phyloP scores from a whole-genome alignment of 2,329 filamentous ascomycete species.

The Madurella mycetomatis region DNA sequence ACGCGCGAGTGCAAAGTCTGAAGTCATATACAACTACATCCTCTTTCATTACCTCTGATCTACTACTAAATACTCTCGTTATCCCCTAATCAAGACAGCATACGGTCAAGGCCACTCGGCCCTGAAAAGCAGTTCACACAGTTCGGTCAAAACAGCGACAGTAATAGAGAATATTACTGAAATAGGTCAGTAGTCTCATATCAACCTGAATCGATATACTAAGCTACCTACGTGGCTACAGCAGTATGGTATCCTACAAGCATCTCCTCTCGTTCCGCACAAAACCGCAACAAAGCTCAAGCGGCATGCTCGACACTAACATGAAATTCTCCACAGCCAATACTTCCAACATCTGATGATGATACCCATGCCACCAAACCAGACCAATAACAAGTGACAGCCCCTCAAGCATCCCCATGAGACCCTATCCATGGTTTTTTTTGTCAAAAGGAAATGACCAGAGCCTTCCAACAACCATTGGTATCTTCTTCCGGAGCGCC shows the following conservation, averaged over 20 bases:
- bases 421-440: neutral
- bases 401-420: neutral
- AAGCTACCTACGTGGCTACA: neutral
- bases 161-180: neutral
- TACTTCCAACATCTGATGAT: neutral
- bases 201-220: slow-evolving; percentile 7
- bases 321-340: too few species aligned
- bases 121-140: too few species aligned
- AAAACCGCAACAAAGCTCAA: neutral
- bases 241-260: slow-evolving; percentile 3
- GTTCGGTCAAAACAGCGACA: neutral
- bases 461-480: slow-evolving; percentile 14
- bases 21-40: too few species aligned
- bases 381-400: neutral
- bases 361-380: neutral
- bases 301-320: neutral
- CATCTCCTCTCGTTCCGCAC: neutral
- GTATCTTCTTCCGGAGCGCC: slow-evolving; percentile 24
- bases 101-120: too few species aligned
- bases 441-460: slow-evolving; percentile 3
- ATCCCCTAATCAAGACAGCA: too few species aligned
- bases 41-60: too few species aligned
- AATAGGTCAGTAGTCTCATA: neutral
- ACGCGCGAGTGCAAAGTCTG: too few species aligned
- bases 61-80: too few species aligned